Conservation (phyloP, 2,329 filamentous ascomycete species). For the Colletotrichum salicis region DNA sequence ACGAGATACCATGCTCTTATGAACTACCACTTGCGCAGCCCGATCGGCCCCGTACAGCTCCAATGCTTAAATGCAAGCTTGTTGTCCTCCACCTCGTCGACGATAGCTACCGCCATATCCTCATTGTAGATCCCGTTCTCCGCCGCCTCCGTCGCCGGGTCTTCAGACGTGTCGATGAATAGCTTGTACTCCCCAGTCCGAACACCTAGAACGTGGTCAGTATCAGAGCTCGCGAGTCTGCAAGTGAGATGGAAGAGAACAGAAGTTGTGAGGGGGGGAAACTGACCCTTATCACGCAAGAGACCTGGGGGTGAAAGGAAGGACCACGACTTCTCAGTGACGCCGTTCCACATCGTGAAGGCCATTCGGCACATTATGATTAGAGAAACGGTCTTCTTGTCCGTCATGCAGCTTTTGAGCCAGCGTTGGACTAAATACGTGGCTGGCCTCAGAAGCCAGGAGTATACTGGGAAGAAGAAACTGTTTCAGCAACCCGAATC, state of each 20-base stretch:
- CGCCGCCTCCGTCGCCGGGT: constrained; percentile 4
- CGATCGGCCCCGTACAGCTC: constrained; percentile 1
- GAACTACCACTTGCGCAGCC: background rate
- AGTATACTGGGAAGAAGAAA: background rate
- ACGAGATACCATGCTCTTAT: background rate
- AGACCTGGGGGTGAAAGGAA: constrained; percentile 8
- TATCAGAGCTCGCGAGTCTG: background rate
- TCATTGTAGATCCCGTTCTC: background rate
- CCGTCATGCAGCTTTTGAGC: background rate
- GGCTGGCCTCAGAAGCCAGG: background rate
- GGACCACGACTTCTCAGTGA: constrained; percentile 4
- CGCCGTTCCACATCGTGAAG: constrained; percentile 6
- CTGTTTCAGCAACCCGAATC: background rate
- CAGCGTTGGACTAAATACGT: background rate
- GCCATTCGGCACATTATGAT: background rate
- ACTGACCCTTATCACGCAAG: constrained; percentile 10
- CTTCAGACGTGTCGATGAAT: background rate
- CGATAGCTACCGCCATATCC: constrained; percentile 13
- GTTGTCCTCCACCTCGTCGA: constrained; percentile 6
- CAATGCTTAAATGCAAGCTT: constrained; percentile 2
- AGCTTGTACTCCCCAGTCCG: constrained; percentile 5
- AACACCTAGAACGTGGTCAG: background rate
- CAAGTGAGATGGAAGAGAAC: too few relatives aligned
- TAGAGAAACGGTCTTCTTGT: background rate
- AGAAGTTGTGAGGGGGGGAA: too few relatives aligned